Percentiles rank a stretch among this genome's conserved stretches.
Evolutionary conservation across 2,329 filamentous ascomycete species (phyloP).

Genomic region (Waltergamsia citrina): DNA sequence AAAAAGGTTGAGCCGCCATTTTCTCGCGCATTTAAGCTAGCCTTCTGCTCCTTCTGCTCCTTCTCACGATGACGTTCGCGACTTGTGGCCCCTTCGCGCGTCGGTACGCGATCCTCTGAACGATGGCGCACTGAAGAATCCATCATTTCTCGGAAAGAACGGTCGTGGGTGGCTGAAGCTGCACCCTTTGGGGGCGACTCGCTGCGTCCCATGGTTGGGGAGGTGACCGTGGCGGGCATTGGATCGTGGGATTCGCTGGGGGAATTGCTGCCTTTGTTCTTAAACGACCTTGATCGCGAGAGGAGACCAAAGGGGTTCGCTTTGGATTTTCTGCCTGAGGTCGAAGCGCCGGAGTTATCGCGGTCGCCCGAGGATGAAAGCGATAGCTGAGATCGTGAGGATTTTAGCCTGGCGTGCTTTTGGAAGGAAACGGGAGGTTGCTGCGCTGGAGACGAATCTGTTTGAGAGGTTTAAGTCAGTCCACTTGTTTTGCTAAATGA

Average conservation of each 20-base stretch:
- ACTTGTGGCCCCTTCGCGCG: constrained; percentile 30
- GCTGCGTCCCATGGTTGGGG: constrained; percentile 9
- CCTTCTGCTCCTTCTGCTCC: constrained; percentile 33
- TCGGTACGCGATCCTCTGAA: constrained; percentile 56
- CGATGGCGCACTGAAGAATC: constrained; percentile 56
- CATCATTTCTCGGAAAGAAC: constrained; percentile 60
- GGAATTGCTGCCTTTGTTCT: constrained; percentile 36
- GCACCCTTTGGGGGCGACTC: constrained; percentile 39
- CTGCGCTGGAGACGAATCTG: too few species aligned
- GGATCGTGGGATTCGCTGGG: constrained; percentile 21
- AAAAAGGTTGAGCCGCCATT: constrained; percentile 57
- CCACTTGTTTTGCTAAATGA: too few species aligned
- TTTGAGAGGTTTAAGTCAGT: too few species aligned
- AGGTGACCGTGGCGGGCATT: constrained; percentile 11
- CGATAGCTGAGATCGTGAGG: constrained; percentile 41
- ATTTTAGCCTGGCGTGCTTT: constrained; percentile 1
- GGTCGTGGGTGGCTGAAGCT: constrained; percentile 55
- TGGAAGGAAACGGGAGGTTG: neutral
- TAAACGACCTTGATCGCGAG: constrained; percentile 40
- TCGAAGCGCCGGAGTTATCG: constrained; percentile 24
- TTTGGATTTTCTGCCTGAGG: constrained; percentile 37
- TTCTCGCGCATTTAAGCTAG: constrained; percentile 38
- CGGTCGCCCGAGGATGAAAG: constrained; percentile 37
- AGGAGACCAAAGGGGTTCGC: constrained; percentile 45
- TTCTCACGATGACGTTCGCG: constrained; percentile 35